These are phyloP conservation scores for Lipomyces starkeyi DNA, from an alignment of 805 yeast species.

Conservation along the genomic window DNA sequence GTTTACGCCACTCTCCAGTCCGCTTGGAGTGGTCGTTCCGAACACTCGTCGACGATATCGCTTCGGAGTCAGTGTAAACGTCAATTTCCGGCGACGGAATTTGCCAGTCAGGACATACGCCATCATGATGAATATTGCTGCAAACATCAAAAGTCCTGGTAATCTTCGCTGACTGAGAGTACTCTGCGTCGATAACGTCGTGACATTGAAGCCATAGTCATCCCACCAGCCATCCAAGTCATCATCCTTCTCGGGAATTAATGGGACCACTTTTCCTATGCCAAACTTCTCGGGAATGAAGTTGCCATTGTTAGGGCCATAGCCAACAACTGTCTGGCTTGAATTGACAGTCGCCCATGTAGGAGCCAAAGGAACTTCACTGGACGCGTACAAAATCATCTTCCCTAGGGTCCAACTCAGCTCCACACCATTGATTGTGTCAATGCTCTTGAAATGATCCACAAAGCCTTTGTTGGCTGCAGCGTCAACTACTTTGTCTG, in stretches of 20 bases:
- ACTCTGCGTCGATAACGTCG: conserved; percentile 22
- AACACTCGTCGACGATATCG: conserved; percentile 32
- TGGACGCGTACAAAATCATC: conserved; percentile 79
- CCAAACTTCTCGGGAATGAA: conserved; percentile 18
- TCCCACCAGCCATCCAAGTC: conserved; percentile 7
- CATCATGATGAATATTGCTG: conserved; percentile 26
- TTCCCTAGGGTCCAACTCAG: conserved; percentile 96
- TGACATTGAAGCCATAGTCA: conserved; percentile 14
- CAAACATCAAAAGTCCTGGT: conserved; percentile 35
- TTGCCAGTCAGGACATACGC: conserved; percentile 31
- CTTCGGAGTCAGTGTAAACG: conserved; percentile 30
- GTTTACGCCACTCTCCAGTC: neutral
- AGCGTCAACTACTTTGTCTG: conserved; percentile 17
- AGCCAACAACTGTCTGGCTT: conserved; percentile 22
- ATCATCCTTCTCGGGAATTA: conserved; percentile 12
- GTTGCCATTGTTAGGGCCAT: conserved; percentile 30
- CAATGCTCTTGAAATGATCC: conserved; percentile 78
- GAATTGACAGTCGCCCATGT: conserved; percentile 6
- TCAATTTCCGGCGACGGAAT: conserved; percentile 27
- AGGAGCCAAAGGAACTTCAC: conserved; percentile 54
- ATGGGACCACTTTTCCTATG: conserved; percentile 17
- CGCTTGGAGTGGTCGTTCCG: conserved; percentile 4
- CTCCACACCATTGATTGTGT: conserved; percentile 80
- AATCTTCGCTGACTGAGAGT: conserved; percentile 29
- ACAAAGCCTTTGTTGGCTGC: conserved; percentile 19